These are phyloP conservation scores for Entomophthora muscae DNA, from an alignment of 371 early-diverging fungal species.

Conservation along the genomic window DNA sequence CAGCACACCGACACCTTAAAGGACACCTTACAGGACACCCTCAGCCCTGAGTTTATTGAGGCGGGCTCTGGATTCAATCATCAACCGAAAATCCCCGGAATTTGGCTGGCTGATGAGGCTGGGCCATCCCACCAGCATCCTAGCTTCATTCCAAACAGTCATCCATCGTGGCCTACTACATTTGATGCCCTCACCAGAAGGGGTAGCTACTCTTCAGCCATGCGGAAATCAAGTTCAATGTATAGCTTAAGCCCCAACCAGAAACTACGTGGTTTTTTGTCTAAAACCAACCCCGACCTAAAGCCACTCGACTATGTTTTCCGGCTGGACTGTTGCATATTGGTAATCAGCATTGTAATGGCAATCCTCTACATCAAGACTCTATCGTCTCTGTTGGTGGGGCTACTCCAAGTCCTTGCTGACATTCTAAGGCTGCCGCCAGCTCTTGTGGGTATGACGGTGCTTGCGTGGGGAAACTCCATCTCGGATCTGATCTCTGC, in stretches of 20 bases:
- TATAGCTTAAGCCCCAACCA: not conserved
- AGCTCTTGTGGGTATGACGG: constrained; percentile 12
- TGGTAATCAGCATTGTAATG: constrained; percentile 7
- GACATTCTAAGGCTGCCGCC: constrained; percentile 6
- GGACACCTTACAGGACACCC: not conserved
- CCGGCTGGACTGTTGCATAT: not conserved
- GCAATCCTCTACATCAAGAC: constrained; percentile 14
- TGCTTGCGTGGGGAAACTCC: constrained; percentile 16
- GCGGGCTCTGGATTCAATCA: not conserved
- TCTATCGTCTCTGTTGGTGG: constrained; percentile 12
- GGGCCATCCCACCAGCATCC: not conserved
- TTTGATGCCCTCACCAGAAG: not conserved
- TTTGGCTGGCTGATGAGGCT: not conserved
- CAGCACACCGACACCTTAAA: not conserved
- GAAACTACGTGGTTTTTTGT: not conserved
- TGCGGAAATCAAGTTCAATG: not conserved
- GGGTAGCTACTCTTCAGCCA: not conserved
- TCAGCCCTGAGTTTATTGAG: not conserved
- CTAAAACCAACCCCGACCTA: not conserved
- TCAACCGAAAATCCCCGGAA: not conserved
- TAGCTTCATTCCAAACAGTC: not conserved
- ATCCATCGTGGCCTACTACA: not conserved
- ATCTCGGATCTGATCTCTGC: constrained; percentile 11
- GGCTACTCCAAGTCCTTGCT: constrained; percentile 8
- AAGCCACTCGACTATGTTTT: not conserved